Percentiles rank a stretch among this genome's conserved stretches.
These are phyloP conservation scores for Maudiozyma bulderi DNA, from an alignment of 805 yeast species.

Conservation along the genomic window DNA sequence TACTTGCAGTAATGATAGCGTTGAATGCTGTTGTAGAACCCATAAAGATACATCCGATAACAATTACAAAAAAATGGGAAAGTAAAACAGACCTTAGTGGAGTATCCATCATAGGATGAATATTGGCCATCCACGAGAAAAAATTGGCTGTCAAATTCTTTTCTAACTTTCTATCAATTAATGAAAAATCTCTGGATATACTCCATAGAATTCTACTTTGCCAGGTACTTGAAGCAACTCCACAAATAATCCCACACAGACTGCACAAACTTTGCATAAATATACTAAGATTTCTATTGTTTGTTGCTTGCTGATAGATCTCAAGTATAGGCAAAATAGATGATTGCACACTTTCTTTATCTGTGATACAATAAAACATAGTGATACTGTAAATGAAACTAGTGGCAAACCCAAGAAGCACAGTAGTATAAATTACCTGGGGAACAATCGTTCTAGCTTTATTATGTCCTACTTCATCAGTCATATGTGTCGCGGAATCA, in stretches of 20 bases:
- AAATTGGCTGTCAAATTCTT: conserved; percentile 1
- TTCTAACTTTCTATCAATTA: conserved; percentile 38
- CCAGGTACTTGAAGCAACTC: conserved; percentile 57
- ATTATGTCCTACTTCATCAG: conserved; percentile 40
- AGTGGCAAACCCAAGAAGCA: conserved; percentile 57
- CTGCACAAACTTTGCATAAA: conserved; percentile 41
- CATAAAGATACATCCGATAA: conserved; percentile 52
- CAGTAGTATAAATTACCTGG: conserved; percentile 51
- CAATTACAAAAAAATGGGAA: conserved; percentile 42
- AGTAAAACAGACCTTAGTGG: conserved; percentile 53
- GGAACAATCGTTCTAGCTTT: conserved; percentile 40
- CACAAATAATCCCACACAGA: conserved; percentile 48
- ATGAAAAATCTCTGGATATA: conserved; percentile 55
- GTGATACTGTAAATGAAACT: conserved; percentile 42
- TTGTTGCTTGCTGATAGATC: conserved; percentile 49
- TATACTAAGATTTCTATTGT: conserved; percentile 45
- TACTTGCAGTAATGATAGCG: conserved; percentile 53
- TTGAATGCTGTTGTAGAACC: conserved; percentile 61
- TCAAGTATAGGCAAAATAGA: conserved; percentile 52
- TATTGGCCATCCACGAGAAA: conserved; percentile 11
- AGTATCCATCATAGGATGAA: conserved; percentile 39
- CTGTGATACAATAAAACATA: conserved; percentile 50
- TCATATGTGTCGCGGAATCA: conserved; percentile 64
- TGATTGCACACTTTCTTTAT: conserved; percentile 38
- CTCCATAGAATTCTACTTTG: conserved; percentile 62